Base-by-base conservation (phyloP, 257 asterid species). In the Solanum virginianum region DNA sequence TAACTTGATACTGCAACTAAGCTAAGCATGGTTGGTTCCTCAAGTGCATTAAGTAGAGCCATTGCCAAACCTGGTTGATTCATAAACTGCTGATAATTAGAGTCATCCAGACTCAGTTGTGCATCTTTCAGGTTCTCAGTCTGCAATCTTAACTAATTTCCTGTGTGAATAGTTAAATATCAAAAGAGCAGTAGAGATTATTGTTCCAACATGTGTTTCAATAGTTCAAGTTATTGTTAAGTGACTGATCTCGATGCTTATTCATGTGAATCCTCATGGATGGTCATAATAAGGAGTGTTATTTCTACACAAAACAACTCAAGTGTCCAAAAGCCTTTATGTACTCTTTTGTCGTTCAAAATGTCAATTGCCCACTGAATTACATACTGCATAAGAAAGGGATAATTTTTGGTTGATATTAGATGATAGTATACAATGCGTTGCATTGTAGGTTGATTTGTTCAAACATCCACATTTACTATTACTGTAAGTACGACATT, bases 401-500 rank as follows among this genome's bases (percentile, higher is more conserved):
- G 45, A 54, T 26, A 15, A 4, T 77, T 77, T 14, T 10, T 9
- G 43, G 10, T 26, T 18, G 26, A 63, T 39, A 57, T 60, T 54
- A n/a, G 9, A 60, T 80, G 77, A 66, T 17, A 39, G 22, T 32
- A 84, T 7, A 18, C 18, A 53, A 49, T 75, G 26, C 0, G 55
- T 86, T 12, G 80, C 39, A 72, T 87, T 86, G 63, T 92, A 96
- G 99, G 98, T 95, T 51, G 98, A 94, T 74, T 87, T 96, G 86
- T 93, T 93, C 90, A 94, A 95, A 80, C 95, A 95, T 83, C 98
- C 99, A 16, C 98, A 96, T 85, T 80, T 95, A 81, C 82, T 96
- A 89, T 83, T 95, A 90, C 93, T 96, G 86, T 98, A 94, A 93
- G 88, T 91, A 70, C 90, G 87, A 79, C 93, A 96, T 89, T 90